Percentiles rank a stretch among this genome's conserved stretches.
These are phyloP conservation scores for Pharnaceum exiguum DNA, from an alignment of 148 eudicot genomes.

Conservation along the genomic window DNA sequence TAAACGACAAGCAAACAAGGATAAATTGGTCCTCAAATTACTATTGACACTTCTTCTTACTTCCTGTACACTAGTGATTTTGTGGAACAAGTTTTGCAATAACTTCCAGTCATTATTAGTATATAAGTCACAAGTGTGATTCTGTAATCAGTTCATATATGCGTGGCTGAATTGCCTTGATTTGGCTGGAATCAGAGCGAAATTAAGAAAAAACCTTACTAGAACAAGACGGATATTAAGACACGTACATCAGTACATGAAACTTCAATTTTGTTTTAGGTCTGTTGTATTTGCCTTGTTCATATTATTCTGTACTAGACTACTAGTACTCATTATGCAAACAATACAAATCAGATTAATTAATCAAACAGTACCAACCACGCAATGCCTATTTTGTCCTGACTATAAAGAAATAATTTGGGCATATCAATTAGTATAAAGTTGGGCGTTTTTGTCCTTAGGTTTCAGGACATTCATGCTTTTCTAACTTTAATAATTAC, in stretches of 20 bases:
- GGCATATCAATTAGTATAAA: not conserved
- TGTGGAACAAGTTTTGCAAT: too few relatives aligned
- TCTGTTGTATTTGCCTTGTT: not conserved
- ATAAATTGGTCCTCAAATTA: too few relatives aligned
- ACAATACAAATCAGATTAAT: constrained; percentile 1
- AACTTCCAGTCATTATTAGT: too few relatives aligned
- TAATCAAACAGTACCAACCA: not conserved
- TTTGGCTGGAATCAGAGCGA: not conserved
- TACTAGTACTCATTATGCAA: constrained; percentile 7
- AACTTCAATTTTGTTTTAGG: constrained; percentile 10
- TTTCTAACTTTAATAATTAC: not conserved
- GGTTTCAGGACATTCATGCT: constrained; percentile 9
- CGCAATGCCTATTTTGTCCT: not conserved
- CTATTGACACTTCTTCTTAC: too few relatives aligned
- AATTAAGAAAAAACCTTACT: not conserved
- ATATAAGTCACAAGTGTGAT: too few relatives aligned
- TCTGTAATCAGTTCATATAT: too few relatives aligned
- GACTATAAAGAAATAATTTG: not conserved
- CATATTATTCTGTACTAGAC: constrained; percentile 10
- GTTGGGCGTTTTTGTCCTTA: not conserved
- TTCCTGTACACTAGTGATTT: too few relatives aligned
- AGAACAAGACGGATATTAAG: constrained; percentile 1
- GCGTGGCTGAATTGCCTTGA: too few relatives aligned
- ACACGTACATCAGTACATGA: too few relatives aligned
- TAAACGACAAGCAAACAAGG: too few relatives aligned